Percentiles rank a stretch among this genome's conserved stretches.
phyloP scores from a whole-genome alignment of 805 yeast species.

The Saccharomycopsis oosterbeekiorum region DNA sequence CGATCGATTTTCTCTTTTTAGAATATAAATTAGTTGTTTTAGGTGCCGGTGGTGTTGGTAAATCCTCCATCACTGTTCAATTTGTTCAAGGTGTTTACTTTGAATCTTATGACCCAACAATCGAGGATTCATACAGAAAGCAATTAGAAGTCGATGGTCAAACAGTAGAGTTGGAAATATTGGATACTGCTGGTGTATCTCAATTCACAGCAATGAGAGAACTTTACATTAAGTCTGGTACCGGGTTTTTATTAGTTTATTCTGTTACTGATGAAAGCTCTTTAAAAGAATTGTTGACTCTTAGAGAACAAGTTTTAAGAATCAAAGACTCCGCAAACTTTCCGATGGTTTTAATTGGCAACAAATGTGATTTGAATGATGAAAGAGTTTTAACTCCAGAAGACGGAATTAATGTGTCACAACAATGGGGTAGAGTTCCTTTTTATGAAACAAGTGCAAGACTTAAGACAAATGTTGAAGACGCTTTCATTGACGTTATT shows the following conservation, averaged over 20 bases:
- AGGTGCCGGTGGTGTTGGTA: slow-evolving; percentile 98
- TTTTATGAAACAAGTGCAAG: slow-evolving; percentile 93
- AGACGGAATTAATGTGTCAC: slow-evolving; percentile 75
- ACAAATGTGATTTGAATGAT: slow-evolving; percentile 74
- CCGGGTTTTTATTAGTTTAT: slow-evolving; percentile 82
- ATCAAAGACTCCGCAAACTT: slow-evolving; percentile 69
- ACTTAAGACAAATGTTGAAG: slow-evolving; percentile 80
- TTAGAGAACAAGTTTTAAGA: slow-evolving; percentile 75
- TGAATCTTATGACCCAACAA: slow-evolving; percentile 93
- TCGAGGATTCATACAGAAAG: slow-evolving; percentile 89
- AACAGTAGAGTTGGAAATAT: slow-evolving; percentile 73
- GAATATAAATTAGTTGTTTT: slow-evolving; percentile 86
- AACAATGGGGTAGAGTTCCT: slow-evolving; percentile 78
- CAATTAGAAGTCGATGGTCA: slow-evolving; percentile 83
- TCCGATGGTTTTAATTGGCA: slow-evolving; percentile 87
- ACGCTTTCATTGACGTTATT: slow-evolving; percentile 80
- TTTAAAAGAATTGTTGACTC: slow-evolving; percentile 63
- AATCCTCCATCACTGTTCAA: slow-evolving; percentile 86
- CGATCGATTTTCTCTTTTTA: slow-evolving; percentile 16
- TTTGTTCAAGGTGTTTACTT: slow-evolving; percentile 84
- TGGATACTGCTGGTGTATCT: slow-evolving; percentile 92
- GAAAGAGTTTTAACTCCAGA: slow-evolving; percentile 71
- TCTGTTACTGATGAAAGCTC: slow-evolving; percentile 72
- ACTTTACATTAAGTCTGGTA: slow-evolving; percentile 75
- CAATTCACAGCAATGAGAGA: slow-evolving; percentile 96